Conservation (phyloP, 768 basidiomycete genomes). For the Pulveroboletus sp. region DNA sequence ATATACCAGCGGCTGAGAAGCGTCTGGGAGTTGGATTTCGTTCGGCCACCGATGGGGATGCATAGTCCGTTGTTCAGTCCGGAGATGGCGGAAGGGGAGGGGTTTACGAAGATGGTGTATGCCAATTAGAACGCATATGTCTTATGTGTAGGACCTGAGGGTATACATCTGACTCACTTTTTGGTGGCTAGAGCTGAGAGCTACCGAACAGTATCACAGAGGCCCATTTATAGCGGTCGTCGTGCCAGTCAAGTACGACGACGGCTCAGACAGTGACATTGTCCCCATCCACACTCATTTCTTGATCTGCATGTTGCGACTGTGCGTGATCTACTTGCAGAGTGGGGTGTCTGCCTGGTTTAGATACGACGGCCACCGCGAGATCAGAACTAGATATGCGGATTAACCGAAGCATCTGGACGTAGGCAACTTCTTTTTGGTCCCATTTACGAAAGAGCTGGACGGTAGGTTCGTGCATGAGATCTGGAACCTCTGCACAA, state of each 20-base stretch:
- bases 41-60: constrained; percentile 15
- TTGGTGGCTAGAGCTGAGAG: background rate
- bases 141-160: constrained; percentile 15
- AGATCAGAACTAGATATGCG: constrained; percentile 62
- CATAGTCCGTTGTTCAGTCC: constrained; percentile 27
- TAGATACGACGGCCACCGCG: constrained; percentile 45
- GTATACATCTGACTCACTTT: constrained; percentile 4
- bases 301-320: constrained; percentile 15
- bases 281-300: constrained; percentile 29
- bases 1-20: constrained; percentile 60
- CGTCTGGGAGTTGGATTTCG: constrained; percentile 64
- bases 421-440: constrained; percentile 65
- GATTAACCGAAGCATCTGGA: constrained; percentile 69
- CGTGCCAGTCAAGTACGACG: constrained; percentile 34
- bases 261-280: constrained; percentile 24
- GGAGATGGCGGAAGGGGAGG: constrained; percentile 20
- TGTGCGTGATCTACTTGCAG: constrained; percentile 17
- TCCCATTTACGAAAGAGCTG: constrained; percentile 76
- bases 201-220: constrained; percentile 11
- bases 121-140: constrained; percentile 16
- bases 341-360: constrained; percentile 52
- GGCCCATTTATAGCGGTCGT: constrained; percentile 36
- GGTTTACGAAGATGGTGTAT: constrained; percentile 32
- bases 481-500: constrained; percentile 65
- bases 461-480: constrained; percentile 68